A percentile compares a stretch with the other conserved stretches of the same genome.
phyloP scores from a whole-genome alignment of 2,329 filamentous ascomycete species.

The Penicillium sp. region DNA sequence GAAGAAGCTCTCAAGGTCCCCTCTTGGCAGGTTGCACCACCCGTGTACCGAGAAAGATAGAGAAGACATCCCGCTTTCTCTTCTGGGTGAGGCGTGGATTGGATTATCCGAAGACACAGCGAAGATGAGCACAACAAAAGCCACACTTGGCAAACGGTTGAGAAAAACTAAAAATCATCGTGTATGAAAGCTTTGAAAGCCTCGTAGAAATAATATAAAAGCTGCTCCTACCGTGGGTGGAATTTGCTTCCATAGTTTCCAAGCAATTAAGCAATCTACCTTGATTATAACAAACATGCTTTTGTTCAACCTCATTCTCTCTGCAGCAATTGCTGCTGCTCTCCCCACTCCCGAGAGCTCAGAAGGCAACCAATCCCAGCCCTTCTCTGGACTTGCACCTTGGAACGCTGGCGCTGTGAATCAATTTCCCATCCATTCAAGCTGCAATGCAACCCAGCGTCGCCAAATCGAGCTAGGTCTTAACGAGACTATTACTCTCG shows the following conservation, averaged over 20 bases:
- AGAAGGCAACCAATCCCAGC: slow-evolving; percentile 10
- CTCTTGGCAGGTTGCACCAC: slow-evolving; percentile 4
- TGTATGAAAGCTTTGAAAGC: not conserved
- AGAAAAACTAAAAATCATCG: not conserved
- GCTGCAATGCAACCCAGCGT: slow-evolving; percentile 64
- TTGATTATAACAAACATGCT: not conserved
- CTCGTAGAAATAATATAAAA: slow-evolving; percentile 5
- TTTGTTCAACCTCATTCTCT: slow-evolving; percentile 4
- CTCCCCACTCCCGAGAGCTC: slow-evolving; percentile 5
- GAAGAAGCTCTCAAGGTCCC: slow-evolving; percentile 24
- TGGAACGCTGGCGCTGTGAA: slow-evolving; percentile 41
- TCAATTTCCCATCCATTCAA: slow-evolving; percentile 58
- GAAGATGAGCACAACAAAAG: not conserved
- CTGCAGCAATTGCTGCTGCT: slow-evolving; percentile 8
- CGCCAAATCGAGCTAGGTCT: slow-evolving; percentile 58
- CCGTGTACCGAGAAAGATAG: not conserved
- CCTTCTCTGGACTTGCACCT: slow-evolving; percentile 12
- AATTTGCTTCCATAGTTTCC: no score
- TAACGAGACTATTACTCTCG: slow-evolving; percentile 58
- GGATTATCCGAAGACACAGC: not conserved
- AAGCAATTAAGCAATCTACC: not conserved
- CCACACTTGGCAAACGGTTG: slow-evolving; percentile 2
- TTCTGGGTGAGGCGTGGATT: not conserved
- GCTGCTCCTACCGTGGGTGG: not conserved
- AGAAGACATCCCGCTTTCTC: not conserved